Evolutionary conservation across 345 rosid species (phyloP).

Genomic region (Isatis tinctoria): DNA sequence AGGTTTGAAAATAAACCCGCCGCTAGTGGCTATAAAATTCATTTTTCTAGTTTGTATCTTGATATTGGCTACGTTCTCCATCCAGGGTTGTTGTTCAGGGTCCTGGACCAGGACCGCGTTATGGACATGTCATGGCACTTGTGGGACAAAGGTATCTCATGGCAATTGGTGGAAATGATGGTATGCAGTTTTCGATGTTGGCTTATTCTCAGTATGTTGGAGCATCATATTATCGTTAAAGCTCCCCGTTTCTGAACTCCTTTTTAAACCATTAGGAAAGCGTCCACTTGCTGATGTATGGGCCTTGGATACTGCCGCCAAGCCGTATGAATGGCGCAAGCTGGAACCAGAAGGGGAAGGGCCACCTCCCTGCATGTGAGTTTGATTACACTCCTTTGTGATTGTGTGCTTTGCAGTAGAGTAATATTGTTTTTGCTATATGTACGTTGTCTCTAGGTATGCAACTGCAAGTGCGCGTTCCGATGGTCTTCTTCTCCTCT

Average conservation of each 20-base stretch:
- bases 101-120: slow-evolving; percentile 95
- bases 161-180: slow-evolving; percentile 97
- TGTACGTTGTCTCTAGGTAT: slow-evolving; percentile 52
- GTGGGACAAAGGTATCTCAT: slow-evolving; percentile 94
- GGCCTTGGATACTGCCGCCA: slow-evolving; percentile 97
- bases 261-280: slow-evolving; percentile 51
- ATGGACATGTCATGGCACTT: slow-evolving; percentile 97
- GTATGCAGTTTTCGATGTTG: slow-evolving; percentile 35
- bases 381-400: slow-evolving; percentile 8
- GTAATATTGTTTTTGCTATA: slow-evolving; percentile 14
- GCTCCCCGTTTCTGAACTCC: slow-evolving; percentile 1
- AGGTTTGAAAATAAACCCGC: slow-evolving; percentile 39
- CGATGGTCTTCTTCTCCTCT: slow-evolving; percentile 93
- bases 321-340: slow-evolving; percentile 96
- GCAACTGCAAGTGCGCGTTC: slow-evolving; percentile 98
- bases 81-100: slow-evolving; percentile 89
- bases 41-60: slow-evolving; percentile 3
- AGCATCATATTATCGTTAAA: not conserved
- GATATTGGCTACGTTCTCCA: slow-evolving; percentile 25
- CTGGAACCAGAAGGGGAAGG: slow-evolving; percentile 98
- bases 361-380: slow-evolving; percentile 95
- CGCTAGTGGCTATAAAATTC: not conserved
- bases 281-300: slow-evolving; percentile 95
- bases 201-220: slow-evolving; percentile 5
- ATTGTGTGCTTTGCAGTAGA: not conserved